Evolutionary conservation across 2,329 filamentous ascomycete genomes (phyloP), one percentile per base, ranked within the genome.

Genomic region (Colletotrichum kahawae): DNA sequence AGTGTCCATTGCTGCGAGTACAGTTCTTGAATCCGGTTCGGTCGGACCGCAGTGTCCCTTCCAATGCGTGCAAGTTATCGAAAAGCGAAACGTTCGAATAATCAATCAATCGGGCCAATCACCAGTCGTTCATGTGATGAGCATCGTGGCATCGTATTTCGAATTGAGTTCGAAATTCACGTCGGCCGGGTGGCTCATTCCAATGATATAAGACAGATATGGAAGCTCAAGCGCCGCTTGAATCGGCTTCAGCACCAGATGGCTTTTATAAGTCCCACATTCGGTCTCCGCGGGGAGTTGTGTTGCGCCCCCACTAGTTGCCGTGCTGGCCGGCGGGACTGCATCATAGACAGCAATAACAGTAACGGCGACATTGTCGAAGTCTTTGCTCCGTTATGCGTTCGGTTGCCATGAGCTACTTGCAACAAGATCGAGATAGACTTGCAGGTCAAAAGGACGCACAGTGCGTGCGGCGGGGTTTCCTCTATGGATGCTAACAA

Each of bases 81-180:
- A 27, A 27, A 27, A 48, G 43, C 10, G 3, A 7, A 12, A 7
- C 43, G 10, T 48, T 48, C 9, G 8, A 21, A 27, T 27, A 5
- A 27, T 27, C 12, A 21, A 12, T 2, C 10, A 21, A 0, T 0
- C 18, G n/a, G 18, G 4, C 5, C 43, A 13, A 12, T 21, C 18
- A 21, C 13, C 0, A 7, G 3, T 48, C 7, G 2, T 13, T 10
- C 43, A 13, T 6, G 5, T 48, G n/a, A 12, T 7, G 0, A 7
- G 1, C 0, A 21, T 1, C 0, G 5, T 7, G 6, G 21, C 10
- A 48, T 21, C 10, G n/a, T 10, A 48, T 2, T 48, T 21, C 5
- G 1, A 48, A 21, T 13, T 48, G 13, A 21, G 0, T 48, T 48
- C n/a, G 21, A 13, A 48, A 13, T 21, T 21, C 3, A 12, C 5